phyloP scores from a whole-genome alignment of 169 alveolate species.

The Cryptosporidium canis region DNA sequence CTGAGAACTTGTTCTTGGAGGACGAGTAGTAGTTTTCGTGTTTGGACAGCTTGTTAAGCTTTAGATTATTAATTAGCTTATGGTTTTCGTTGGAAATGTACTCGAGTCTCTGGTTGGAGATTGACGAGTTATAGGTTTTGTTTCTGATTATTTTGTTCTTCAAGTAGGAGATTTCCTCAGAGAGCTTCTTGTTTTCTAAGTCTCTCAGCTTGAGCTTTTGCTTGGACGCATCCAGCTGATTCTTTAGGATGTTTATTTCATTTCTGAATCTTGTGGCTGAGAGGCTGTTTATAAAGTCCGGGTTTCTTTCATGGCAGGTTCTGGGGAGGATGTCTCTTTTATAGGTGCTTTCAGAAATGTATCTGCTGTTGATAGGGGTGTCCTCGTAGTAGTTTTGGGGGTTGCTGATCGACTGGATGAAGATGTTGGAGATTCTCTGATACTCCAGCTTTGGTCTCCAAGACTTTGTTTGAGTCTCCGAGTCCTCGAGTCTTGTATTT shows the following conservation, averaged over 20 bases:
- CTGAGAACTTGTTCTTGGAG: neutral
- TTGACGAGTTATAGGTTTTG: neutral
- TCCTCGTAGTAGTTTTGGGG: slow-evolving; percentile 3
- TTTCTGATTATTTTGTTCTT: slow-evolving; percentile 33
- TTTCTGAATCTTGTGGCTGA: slow-evolving; percentile 52
- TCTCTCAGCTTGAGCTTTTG: slow-evolving; percentile 34
- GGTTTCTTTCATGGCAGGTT: slow-evolving; percentile 7
- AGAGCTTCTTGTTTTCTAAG: slow-evolving; percentile 27
- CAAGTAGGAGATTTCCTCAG: slow-evolving; percentile 27
- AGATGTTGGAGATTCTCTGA: slow-evolving; percentile 3
- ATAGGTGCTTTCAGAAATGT: neutral
- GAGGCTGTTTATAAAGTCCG: slow-evolving; percentile 8
- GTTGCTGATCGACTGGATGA: slow-evolving; percentile 28
- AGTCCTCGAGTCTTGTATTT: neutral
- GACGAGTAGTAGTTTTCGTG: slow-evolving; percentile 13
- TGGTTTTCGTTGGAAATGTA: neutral
- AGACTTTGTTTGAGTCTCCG: neutral
- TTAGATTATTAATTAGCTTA: neutral
- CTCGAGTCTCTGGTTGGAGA: neutral
- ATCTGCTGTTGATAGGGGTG: neutral
- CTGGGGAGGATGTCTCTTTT: neutral
- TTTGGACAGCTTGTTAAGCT: slow-evolving; percentile 3
- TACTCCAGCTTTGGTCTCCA: neutral
- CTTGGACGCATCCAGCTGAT: slow-evolving; percentile 38
- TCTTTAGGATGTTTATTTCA: slow-evolving; percentile 34